Base-by-base conservation (phyloP, 2,329 filamentous ascomycete species). In the Metarhizium sp. region DNA sequence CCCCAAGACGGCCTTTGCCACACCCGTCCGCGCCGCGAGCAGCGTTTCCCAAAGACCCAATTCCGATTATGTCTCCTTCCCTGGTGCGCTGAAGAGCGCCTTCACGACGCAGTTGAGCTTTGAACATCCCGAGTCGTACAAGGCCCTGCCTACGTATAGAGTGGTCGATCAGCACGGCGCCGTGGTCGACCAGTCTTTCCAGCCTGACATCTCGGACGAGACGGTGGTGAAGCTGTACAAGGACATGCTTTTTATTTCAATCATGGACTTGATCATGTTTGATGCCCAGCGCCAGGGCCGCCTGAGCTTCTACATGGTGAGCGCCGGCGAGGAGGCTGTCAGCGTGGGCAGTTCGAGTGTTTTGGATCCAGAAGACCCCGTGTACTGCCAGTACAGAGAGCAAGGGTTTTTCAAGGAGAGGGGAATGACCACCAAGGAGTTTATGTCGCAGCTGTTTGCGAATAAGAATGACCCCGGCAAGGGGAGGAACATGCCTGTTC, bases 231-330 rank as follows among this genome's bases (percentile, higher is more conserved):
- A 82, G 66, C 71, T 85, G 52, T 86, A 86, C 69, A 78, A 74
- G 57, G 81, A 85, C 63, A 87, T 88, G 85, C 64, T 87, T 10
- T 79, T 77, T 40, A 75, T 86, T 10, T 84, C 87, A 55, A 88
- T 97, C 62, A 94, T 99, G 90, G 94, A 99, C 67, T 71, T 95
- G 55, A 88, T 97, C 68, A 97, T 97, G 92, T 96, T 96, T 66
- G 94, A 99, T 66, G 92, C 94, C 0, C 94, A 99, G 72, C 80
- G 94, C 49, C 94, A 99, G 72, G 92, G 92, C n/a, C 84, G 90
- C 20, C 74, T 96, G 55, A 92, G 87, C 70, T 99, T 99, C 73
- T 99, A 99, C 73, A 97, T 99, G 89, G 92, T 92, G 66, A 92
- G 88, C 42, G 89, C 91, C 0, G 92, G 92, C 56, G 92, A 96